A percentile compares a stretch with the other conserved stretches of the same genome.
Evolutionary conservation across 2,329 filamentous ascomycete genomes (phyloP).

Genomic region (Alternaria brassicae): DNA sequence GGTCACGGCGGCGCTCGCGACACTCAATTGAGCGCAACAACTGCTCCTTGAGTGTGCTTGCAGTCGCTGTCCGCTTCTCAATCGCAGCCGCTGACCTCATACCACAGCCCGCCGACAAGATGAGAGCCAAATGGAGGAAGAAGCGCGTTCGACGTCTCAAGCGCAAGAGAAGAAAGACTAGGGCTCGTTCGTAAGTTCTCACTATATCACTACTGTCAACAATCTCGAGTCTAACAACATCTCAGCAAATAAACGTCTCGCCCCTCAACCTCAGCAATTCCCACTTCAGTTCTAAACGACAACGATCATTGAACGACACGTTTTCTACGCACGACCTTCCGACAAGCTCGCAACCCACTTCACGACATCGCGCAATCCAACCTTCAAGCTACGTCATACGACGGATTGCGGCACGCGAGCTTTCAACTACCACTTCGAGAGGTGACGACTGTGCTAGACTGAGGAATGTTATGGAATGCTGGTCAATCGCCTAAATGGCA

Average conservation of each 20-base stretch:
- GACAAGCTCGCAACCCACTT: constrained; percentile 30
- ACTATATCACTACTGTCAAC: not conserved
- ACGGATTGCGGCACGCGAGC: constrained; percentile 37
- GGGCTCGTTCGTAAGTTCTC: constrained; percentile 85
- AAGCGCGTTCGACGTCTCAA: constrained; percentile 99
- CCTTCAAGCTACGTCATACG: constrained; percentile 34
- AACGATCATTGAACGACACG: constrained; percentile 37
- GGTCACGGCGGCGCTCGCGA: constrained; percentile 7
- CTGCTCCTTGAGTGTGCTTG: constrained; percentile 9
- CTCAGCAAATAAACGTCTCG: constrained; percentile 60
- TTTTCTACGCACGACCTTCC: constrained; percentile 35
- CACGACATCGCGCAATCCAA: constrained; percentile 22
- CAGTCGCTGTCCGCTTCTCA: constrained; percentile 13
- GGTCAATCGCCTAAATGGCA: constrained; percentile 38
- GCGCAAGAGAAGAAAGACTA: constrained; percentile 99
- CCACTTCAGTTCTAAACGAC: constrained; percentile 41
- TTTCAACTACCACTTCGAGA: constrained; percentile 27
- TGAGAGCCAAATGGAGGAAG: constrained; percentile 99
- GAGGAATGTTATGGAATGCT: constrained; percentile 39
- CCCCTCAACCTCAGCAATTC: constrained; percentile 50
- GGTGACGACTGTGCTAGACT: constrained; percentile 37
- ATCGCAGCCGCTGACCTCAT: constrained; percentile 38
- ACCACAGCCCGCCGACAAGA: constrained; percentile 57
- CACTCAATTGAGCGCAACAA: constrained; percentile 36
- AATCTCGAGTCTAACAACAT: constrained; percentile 17